These are phyloP conservation scores for Coleophoma cylindrospora DNA, from an alignment of 2,329 filamentous ascomycete genomes.

Conservation along the genomic window DNA sequence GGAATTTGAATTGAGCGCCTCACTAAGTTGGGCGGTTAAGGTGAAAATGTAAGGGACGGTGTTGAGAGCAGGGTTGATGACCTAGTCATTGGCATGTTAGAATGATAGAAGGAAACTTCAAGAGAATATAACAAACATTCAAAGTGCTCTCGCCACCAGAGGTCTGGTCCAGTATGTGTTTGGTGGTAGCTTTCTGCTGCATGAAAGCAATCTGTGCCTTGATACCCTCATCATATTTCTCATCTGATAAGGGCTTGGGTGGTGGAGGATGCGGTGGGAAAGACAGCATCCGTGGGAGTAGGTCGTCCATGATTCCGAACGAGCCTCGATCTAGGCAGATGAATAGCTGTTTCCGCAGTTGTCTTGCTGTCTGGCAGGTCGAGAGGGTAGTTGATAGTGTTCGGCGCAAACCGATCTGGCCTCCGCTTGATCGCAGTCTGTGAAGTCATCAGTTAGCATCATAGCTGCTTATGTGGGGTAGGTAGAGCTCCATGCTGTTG, in stretches of 20 bases:
- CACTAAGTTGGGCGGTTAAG: constrained; percentile 41
- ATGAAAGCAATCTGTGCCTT: constrained; percentile 31
- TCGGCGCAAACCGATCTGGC: neutral
- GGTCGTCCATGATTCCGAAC: constrained; percentile 22
- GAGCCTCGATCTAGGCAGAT: no score
- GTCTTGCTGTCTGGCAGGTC: neutral
- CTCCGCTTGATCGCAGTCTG: no score
- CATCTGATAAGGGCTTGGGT: constrained; percentile 27
- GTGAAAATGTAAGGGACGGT: constrained; percentile 54
- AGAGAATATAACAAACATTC: constrained; percentile 23
- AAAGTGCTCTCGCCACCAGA: constrained; percentile 29
- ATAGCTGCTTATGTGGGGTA: no score
- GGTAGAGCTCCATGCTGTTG: no score
- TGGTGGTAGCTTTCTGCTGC: constrained; percentile 30
- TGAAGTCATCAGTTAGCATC: no score
- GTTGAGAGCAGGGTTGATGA: constrained; percentile 47
- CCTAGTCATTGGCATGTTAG: constrained; percentile 11
- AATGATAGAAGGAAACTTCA: neutral
- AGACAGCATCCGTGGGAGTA: constrained; percentile 30
- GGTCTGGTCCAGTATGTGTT: constrained; percentile 25
- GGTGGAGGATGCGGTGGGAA: constrained; percentile 33
- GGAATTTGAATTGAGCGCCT: constrained; percentile 27
- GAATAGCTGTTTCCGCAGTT: no score
- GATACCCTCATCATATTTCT: constrained; percentile 37
- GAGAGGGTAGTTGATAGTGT: neutral